Percentiles rank a stretch among this genome's conserved stretches.
phyloP scores from a whole-genome alignment of 1,139 yeast genomes.

The Protomyces pachydermus region DNA sequence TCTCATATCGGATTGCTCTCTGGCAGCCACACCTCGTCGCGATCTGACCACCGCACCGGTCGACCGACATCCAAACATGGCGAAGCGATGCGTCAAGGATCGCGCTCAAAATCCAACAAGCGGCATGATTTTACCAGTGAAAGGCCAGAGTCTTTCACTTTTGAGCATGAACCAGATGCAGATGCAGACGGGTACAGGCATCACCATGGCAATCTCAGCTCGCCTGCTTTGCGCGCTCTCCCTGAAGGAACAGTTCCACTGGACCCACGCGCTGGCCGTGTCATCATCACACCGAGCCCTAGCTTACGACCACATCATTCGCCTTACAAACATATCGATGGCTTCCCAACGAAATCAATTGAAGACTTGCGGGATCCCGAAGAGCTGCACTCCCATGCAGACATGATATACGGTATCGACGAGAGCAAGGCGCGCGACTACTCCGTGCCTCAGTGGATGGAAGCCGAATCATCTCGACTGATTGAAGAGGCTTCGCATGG shows the following conservation, averaged over 20 bases:
- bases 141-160: constrained; percentile 10
- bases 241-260: constrained; percentile 21
- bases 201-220: constrained; percentile 16
- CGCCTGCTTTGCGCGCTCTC: constrained; percentile 17
- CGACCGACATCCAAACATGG: constrained; percentile 16
- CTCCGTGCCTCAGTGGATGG: constrained; percentile 24
- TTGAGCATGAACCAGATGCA: constrained; percentile 24
- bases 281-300: constrained; percentile 22
- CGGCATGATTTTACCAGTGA: neutral
- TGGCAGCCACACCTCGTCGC: neutral
- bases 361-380: constrained; percentile 25
- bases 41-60: neutral
- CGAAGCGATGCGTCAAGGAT: neutral
- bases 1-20: neutral
- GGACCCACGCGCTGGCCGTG: constrained; percentile 23
- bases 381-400: constrained; percentile 20
- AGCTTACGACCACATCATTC: constrained; percentile 15
- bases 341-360: constrained; percentile 17
- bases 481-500: constrained; percentile 26
- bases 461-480: constrained; percentile 10
- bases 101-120: neutral
- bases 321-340: constrained; percentile 17
- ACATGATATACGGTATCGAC: constrained; percentile 24
- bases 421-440: constrained; percentile 17
- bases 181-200: constrained; percentile 19